Conservation (phyloP, 1,284 basidiomycete species). For the Coriolopsis trogii region DNA sequence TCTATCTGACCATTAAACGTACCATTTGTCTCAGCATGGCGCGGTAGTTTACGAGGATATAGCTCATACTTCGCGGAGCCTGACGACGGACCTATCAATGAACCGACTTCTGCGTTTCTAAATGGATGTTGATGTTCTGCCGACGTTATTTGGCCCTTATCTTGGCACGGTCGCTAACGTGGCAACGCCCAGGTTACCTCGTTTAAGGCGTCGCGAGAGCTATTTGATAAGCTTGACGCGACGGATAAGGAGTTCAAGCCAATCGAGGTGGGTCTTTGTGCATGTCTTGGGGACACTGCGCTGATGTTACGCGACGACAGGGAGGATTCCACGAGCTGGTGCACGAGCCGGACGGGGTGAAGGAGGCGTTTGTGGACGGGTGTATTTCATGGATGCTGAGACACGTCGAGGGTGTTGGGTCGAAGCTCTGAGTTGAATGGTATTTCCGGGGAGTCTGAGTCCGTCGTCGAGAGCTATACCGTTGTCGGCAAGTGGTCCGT, state of each 20-base stretch:
- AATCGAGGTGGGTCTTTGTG: constrained; percentile 40
- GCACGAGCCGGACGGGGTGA: constrained; percentile 76
- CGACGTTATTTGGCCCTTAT: too few species aligned
- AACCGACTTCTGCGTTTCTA: too few species aligned
- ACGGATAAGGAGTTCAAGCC: constrained; percentile 60
- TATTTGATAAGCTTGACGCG: constrained; percentile 61
- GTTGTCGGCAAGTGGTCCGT: constrained; percentile 23
- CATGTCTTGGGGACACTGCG: constrained; percentile 1
- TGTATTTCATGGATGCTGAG: constrained; percentile 57
- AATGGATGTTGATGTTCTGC: too few species aligned
- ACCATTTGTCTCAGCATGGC: too few species aligned
- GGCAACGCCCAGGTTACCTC: constrained; percentile 55
- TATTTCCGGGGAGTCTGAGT: constrained; percentile 4
- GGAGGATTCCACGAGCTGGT: constrained; percentile 83
- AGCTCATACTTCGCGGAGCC: too few species aligned
- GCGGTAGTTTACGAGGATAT: too few species aligned
- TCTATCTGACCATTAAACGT: too few species aligned
- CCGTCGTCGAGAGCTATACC: constrained; percentile 8
- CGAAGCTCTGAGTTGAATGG: background rate
- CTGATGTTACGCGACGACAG: constrained; percentile 39
- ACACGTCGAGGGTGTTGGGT: constrained; percentile 7
- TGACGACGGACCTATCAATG: too few species aligned
- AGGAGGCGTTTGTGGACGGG: constrained; percentile 61
- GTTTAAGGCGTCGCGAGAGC: constrained; percentile 57
- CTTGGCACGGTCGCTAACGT: background rate